Evolutionary conservation across 352 stramenopile species (phyloP).

Genomic region (Globisporangium yorkense): DNA sequence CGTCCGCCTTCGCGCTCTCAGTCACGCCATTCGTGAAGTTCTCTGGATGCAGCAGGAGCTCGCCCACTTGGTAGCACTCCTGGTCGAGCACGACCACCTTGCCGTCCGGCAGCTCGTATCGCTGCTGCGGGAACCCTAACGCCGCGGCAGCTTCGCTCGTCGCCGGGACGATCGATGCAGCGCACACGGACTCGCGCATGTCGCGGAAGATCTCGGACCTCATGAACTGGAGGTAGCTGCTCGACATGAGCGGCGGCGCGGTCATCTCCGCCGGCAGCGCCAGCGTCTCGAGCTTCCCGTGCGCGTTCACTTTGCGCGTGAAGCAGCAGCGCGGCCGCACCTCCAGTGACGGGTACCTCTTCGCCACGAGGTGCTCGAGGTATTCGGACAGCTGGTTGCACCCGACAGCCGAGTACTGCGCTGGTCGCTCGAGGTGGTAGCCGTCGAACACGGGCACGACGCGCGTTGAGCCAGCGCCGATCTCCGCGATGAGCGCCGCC

Average conservation of each 20-base stretch:
- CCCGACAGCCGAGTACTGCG: slow-evolving; percentile 70
- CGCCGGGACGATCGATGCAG: slow-evolving; percentile 37
- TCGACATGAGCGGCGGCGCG: slow-evolving; percentile 42
- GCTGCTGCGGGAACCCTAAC: slow-evolving; percentile 16
- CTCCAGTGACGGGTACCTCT: slow-evolving; percentile 27
- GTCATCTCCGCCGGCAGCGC: slow-evolving; percentile 31
- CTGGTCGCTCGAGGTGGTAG: slow-evolving; percentile 75
- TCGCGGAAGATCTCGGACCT: slow-evolving; percentile 62
- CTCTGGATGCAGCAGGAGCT: slow-evolving; percentile 71
- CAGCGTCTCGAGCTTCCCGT: slow-evolving; percentile 52
- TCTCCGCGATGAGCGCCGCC: slow-evolving; percentile 84
- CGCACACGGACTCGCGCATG: slow-evolving; percentile 66
- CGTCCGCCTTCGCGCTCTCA: slow-evolving; percentile 13
- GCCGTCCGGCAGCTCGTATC: slow-evolving; percentile 82
- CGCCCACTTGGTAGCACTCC: slow-evolving; percentile 66
- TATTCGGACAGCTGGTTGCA: slow-evolving; percentile 69
- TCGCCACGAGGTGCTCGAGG: slow-evolving; percentile 56
- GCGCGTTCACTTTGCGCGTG: slow-evolving; percentile 40
- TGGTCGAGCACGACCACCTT: slow-evolving; percentile 52
- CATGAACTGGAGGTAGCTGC: slow-evolving; percentile 73
- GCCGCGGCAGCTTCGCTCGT: slow-evolving; percentile 25
- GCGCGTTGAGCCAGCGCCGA: slow-evolving; percentile 78
- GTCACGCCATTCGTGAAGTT: slow-evolving; percentile 23
- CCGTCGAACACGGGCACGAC: slow-evolving; percentile 90
- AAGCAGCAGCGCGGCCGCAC: slow-evolving; percentile 68